Evolutionary conservation across 257 asterid genomes (phyloP).

Genomic region (Nicotiana sylvestris): DNA sequence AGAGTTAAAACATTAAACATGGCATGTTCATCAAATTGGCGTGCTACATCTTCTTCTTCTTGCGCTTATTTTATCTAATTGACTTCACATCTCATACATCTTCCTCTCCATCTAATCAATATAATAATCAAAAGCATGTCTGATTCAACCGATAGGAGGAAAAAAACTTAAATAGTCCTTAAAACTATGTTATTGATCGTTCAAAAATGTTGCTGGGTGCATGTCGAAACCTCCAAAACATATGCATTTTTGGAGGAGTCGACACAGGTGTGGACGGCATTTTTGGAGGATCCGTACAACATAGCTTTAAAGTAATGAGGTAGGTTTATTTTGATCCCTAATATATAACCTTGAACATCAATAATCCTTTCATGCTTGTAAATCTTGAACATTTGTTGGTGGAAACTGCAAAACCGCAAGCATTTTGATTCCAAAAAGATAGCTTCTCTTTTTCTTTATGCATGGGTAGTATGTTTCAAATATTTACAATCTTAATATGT

Average conservation of each 20-base stretch:
- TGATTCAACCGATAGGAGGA: not conserved
- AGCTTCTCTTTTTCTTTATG: not conserved
- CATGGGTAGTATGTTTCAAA: not conserved
- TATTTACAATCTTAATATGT: not conserved
- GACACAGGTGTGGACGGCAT: rapidly evolving
- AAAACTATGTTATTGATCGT: not conserved
- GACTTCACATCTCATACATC: not conserved
- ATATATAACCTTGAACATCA: not conserved
- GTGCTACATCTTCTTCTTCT: not conserved
- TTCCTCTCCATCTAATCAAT: not conserved
- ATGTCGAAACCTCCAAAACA: not conserved
- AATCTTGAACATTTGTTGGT: not conserved
- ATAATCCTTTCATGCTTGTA: not conserved
- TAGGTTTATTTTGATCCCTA: not conserved
- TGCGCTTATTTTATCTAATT: not conserved
- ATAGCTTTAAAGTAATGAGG: not conserved
- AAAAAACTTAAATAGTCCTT: not conserved
- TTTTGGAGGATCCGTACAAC: not conserved
- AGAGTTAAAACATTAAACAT: not conserved
- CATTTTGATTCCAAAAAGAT: not conserved
- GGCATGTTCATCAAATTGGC: not conserved
- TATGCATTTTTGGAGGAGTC: not conserved
- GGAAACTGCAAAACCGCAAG: not conserved
- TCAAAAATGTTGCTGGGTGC: not conserved
- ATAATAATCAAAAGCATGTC: not conserved